Base-by-base conservation (phyloP, 306 rosid species). In the Acacia acuminata region DNA sequence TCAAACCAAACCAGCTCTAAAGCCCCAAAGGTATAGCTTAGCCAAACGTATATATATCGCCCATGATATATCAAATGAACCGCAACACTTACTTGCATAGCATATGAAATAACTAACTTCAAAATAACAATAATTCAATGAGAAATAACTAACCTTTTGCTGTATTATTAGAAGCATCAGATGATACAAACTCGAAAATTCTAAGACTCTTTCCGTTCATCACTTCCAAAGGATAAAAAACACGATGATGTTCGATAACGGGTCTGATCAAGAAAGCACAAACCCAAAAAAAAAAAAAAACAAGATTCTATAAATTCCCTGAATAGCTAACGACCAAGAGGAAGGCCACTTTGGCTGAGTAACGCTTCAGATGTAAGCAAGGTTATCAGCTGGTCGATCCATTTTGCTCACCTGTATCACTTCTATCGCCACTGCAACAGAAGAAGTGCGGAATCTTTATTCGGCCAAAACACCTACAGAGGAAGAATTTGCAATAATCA, bases 381-480 rank as follows among this genome's bases (percentile, higher is more conserved):
- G 8, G 36, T 61, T 53, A 84, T 81, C 74, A 81, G 65, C 70
- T 64, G 79, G 73, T 38, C 19, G 77, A 73, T 40, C 79, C 77
- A 42, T 73, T 81, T 74, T 78, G 79, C 48, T 69, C 83, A 30
- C 77, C 84, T 20, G 45, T 25, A 56, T 76, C 38, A 55, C 56
- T 83, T 45, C 40, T 71, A 10, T 82, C 76, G 56, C 90, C 90
- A 79, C 90, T 76, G 47, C 90, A 87, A 64, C 88, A 84, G 66
- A 69, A 87, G 84, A 75, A 87, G 77, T 84, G 90, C 47, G 90
- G 88, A 84, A 84, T 88, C 82, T 82, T 82, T 67, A 71, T 88
- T 44, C 84, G 84, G 77, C 90, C 90, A 47, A 88, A 87, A 63
- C 82, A 5, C 75, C 90, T 81, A 70, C 71, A 71, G 34, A 78